A percentile compares a stretch with the other conserved stretches of the same genome.
phyloP scores from a whole-genome alignment of 2,329 filamentous ascomycete genomes.

The Fusarium sp. region DNA sequence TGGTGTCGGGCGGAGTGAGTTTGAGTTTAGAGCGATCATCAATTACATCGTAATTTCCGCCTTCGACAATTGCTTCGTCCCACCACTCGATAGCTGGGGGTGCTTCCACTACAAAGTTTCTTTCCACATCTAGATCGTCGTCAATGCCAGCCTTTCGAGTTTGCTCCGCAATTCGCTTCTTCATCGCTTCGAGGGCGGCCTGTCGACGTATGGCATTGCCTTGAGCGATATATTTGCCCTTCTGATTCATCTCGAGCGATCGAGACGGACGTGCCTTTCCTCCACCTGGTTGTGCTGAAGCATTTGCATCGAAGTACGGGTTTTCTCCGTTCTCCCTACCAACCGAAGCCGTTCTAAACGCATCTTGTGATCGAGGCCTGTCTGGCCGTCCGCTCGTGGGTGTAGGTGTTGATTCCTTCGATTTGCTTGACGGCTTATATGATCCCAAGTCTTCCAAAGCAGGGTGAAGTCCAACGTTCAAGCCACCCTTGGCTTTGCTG shows the following conservation, averaged over 20 bases:
- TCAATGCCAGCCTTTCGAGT: conserved; percentile 93
- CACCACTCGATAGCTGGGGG: conserved; percentile 97
- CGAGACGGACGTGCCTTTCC: conserved; percentile 75
- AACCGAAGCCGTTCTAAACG: conserved; percentile 34
- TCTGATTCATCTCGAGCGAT: conserved; percentile 89
- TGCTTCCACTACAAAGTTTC: conserved; percentile 83
- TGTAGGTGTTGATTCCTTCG: conserved; percentile 41
- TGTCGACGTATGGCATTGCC: conserved; percentile 89
- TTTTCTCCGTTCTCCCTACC: conserved; percentile 59
- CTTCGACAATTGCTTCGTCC: conserved; percentile 88
- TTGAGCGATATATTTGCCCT: conserved; percentile 97
- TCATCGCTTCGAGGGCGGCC: conserved; percentile 91
- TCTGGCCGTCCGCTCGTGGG: conserved; percentile 31
- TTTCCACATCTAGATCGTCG: conserved; percentile 88
- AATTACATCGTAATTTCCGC: conserved; percentile 78
- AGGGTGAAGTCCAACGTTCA: conserved; percentile 82
- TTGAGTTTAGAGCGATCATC: conserved; percentile 74
- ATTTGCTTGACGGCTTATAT: conserved; percentile 58
- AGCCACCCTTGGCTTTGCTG: conserved; percentile 70
- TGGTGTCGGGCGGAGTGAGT: conserved; percentile 80
- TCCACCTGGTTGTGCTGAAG: conserved; percentile 68
- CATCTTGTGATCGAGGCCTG: conserved; percentile 29
- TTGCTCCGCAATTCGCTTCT: conserved; percentile 88
- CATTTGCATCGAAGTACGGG: conserved; percentile 82
- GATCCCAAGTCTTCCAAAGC: conserved; percentile 71